These are phyloP conservation scores for Ochetophila trinervis DNA, from an alignment of 306 rosid species.

Conservation along the genomic window DNA sequence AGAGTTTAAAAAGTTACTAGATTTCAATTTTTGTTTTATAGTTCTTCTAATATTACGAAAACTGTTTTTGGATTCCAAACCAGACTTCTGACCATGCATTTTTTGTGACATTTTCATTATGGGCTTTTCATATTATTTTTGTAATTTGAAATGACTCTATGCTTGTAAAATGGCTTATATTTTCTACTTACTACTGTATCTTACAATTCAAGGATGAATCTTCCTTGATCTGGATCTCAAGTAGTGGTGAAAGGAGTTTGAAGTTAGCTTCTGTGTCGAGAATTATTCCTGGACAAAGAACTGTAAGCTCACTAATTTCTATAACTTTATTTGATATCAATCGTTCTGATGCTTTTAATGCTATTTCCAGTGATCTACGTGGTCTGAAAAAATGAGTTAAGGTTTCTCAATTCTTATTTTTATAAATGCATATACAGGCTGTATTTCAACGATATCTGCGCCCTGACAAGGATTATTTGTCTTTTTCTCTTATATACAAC, in stretches of 20 bases:
- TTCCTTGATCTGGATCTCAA: slow-evolving; percentile 86
- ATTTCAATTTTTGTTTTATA: too few relatives aligned
- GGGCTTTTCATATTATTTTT: slow-evolving; percentile 1
- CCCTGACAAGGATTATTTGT: slow-evolving; percentile 89
- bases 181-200: slow-evolving; percentile 21
- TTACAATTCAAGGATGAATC: slow-evolving; percentile 67
- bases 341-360: slow-evolving; percentile 14
- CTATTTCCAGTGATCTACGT: slow-evolving; percentile 5
- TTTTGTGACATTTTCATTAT: too few relatives aligned
- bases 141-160: slow-evolving; percentile 6
- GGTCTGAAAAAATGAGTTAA: slow-evolving; percentile 9
- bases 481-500: slow-evolving; percentile 88
- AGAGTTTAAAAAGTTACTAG: too few relatives aligned
- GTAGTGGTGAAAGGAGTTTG: slow-evolving; percentile 71
- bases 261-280: slow-evolving; percentile 83
- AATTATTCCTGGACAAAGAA: slow-evolving; percentile 97
- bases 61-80: too few relatives aligned
- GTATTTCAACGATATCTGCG: slow-evolving; percentile 80
- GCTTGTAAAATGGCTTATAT: slow-evolving; percentile 19
- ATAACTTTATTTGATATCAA: slow-evolving; percentile 13
- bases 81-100: slow-evolving; percentile 7
- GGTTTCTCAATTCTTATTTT: slow-evolving; percentile 17
- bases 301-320: slow-evolving; percentile 47
- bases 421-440: slow-evolving; percentile 53
- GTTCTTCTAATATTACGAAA: too few relatives aligned